Evolutionary conservation across 2,329 filamentous ascomycete species (phyloP), one percentile per base, ranked within the genome.

Genomic region (Thielaviopsis euricoi): DNA sequence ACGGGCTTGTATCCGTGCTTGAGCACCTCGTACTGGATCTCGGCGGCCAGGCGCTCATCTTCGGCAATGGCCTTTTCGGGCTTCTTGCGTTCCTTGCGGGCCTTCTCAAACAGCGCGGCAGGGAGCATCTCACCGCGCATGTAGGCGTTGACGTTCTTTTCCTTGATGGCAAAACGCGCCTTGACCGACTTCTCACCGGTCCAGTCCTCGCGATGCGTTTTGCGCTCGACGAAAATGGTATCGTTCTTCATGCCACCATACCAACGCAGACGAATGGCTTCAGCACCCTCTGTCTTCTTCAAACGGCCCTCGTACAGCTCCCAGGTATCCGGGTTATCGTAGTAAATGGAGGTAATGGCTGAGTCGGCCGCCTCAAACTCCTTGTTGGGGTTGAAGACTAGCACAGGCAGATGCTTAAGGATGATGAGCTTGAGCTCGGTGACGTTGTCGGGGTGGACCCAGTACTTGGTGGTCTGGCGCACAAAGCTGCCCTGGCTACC

Each of bases 161-260:
- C 93, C 74, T 98, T 97, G 63, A 93, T 77, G 9, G 87, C 79
- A 67, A 98, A 98, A 50, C 93, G 86, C 50, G 93, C 91, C 74
- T 98, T 98, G 72, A 98, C 93, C 1, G 91, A 97, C 73, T 97
- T 95, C 70, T 98, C 93, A 60, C 93, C 93, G 0, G 93, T 98
- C 93, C 93, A 98, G 70, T 98, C 93, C 71, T 98, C 93, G 46
- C 93, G 85, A 74, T 98, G 93, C 0, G 93, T 98, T 73, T 98
- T 98, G 62, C 93, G 82, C 75, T 98, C 93, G 23, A 98, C 86
- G 66, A 97, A 98, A 59, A 97, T 94, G 57, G 88, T 93, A 67
- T 97, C 90, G 56, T 77, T 89, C 65, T 93, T 83, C 91, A 98
- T 96, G 49, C 88, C 89, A 61, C 93, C 93, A 67, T 98, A 98